phyloP scores from a whole-genome alignment of 2,329 filamentous ascomycete species.

The Fonsecaea monophora region DNA sequence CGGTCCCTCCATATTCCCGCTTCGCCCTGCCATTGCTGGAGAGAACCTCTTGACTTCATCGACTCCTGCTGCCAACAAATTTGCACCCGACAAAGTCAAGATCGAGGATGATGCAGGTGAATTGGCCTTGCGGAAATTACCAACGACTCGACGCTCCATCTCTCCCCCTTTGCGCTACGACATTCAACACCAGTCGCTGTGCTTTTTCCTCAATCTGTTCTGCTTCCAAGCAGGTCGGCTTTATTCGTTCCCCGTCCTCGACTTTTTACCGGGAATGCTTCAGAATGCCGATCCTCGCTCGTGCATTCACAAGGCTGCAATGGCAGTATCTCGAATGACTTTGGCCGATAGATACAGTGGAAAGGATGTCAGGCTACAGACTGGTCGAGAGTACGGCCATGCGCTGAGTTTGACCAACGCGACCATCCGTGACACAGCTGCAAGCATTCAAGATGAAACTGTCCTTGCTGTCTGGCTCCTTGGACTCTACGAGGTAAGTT shows the following conservation, averaged over 20 bases:
- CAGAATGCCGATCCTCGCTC: slow-evolving; percentile 24
- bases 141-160: slow-evolving; percentile 23
- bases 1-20: slow-evolving; percentile 11
- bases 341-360: slow-evolving; percentile 39
- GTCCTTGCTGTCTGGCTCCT: slow-evolving; percentile 39
- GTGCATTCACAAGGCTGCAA: slow-evolving; percentile 32
- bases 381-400: slow-evolving; percentile 34
- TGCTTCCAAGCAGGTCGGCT: slow-evolving; percentile 37
- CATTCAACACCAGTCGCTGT: slow-evolving; percentile 38
- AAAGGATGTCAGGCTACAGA: slow-evolving; percentile 35
- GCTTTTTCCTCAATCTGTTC: slow-evolving; percentile 40
- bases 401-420: slow-evolving; percentile 32
- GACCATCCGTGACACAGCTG: slow-evolving; percentile 31
- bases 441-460: slow-evolving; percentile 37
- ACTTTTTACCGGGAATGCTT: slow-evolving; percentile 37
- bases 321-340: slow-evolving; percentile 38
- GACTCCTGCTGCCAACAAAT: neutral
- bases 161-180: slow-evolving; percentile 37
- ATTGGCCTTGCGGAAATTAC: slow-evolving; percentile 8
- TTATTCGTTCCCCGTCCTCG: slow-evolving; percentile 38
- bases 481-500: slow-evolving; percentile 37
- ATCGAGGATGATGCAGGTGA: slow-evolving; percentile 12
- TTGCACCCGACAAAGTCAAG: slow-evolving; percentile 19
- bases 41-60: neutral
- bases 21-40: neutral